These are phyloP conservation scores for Aspergillus luchuensis DNA, from an alignment of 2,329 filamentous ascomycete genomes.

Conservation along the genomic window DNA sequence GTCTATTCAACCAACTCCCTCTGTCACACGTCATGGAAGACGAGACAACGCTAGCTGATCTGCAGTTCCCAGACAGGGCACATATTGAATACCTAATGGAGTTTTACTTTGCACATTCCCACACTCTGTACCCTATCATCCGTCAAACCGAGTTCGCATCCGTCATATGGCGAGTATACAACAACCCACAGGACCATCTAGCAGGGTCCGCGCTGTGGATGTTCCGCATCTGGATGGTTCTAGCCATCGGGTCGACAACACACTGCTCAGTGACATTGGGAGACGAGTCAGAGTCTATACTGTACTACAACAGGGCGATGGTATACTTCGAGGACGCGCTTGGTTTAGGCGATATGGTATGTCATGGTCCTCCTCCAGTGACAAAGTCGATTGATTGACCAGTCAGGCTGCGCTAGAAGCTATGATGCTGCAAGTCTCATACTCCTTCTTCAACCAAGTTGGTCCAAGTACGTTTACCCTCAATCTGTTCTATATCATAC, in stretches of 20 bases:
- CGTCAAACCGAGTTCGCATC: constrained; percentile 38
- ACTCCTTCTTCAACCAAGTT: constrained; percentile 53
- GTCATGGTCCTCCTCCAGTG: too few species aligned
- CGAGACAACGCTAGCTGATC: constrained; percentile 10
- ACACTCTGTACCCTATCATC: constrained; percentile 52
- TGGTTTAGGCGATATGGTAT: constrained; percentile 44
- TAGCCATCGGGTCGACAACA: constrained; percentile 52
- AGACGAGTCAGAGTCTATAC: constrained; percentile 47
- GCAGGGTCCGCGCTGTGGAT: constrained; percentile 38
- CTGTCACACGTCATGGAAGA: constrained; percentile 7
- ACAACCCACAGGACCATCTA: constrained; percentile 31
- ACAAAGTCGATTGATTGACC: neutral
- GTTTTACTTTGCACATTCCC: constrained; percentile 53
- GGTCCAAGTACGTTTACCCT: constrained; percentile 44
- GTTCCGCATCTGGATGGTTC: constrained; percentile 53
- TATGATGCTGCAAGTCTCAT: constrained; percentile 51
- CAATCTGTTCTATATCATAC: too few species aligned
- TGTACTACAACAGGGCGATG: constrained; percentile 50
- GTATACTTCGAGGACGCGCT: constrained; percentile 45
- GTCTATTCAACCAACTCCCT: neutral
- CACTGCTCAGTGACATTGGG: constrained; percentile 47
- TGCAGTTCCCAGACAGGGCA: constrained; percentile 22
- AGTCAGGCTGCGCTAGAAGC: constrained; percentile 47
- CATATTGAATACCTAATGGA: constrained; percentile 38
- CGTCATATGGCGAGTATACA: constrained; percentile 34